Evolutionary conservation across 2,329 filamentous ascomycete species (phyloP), one percentile per base, ranked within the genome.

Genomic region (Diaporthe batatas): DNA sequence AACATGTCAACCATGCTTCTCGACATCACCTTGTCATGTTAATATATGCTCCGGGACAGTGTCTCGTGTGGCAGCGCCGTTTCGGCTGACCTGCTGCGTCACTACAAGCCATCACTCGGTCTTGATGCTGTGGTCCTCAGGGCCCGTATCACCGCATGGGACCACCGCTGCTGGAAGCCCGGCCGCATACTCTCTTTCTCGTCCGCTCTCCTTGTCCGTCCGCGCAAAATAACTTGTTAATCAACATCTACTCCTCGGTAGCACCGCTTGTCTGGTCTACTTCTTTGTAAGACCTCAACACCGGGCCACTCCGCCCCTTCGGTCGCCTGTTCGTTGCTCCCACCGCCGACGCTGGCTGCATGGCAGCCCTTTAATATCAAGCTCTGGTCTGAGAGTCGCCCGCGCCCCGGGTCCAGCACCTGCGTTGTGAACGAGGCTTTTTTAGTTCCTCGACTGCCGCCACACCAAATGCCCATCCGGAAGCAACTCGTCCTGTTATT

Each of bases 111-210:
- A n/a, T 44, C 62, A 68, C 32, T 71, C 51, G 36, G 55, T n/a
- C 25, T 32, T 68, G n/a, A 39, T 49, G 68, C n/a, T 49, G 29
- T 62, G 68, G 68, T 47, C 57, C 68, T 70, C n/a, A 70, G 62
- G 62, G 32, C 44, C 58, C 53, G 73, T 71, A 55, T 58, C 71
- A 74, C 68, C n/a, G 59, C 73, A 64, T 68, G 36, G 69, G 71
- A 64, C 64, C 44, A 72, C 14, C 59, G 68, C 44, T 58, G 73
- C 71, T 68, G 68, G 73, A 53, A 68, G 73, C 73, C 70, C 47
- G 54, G 53, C 68, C 72, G 71, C 71, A 71, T 71, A 12, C 34
- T 57, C 53, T 64, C 65, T 47, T 70, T 70, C 55, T 72, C 49
- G 55, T 69, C 68, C 47, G 36, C 36, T 44, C 36, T 57, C 42